These are phyloP conservation scores for Lippia alba DNA, from an alignment of 305 asterid species.

Conservation along the genomic window DNA sequence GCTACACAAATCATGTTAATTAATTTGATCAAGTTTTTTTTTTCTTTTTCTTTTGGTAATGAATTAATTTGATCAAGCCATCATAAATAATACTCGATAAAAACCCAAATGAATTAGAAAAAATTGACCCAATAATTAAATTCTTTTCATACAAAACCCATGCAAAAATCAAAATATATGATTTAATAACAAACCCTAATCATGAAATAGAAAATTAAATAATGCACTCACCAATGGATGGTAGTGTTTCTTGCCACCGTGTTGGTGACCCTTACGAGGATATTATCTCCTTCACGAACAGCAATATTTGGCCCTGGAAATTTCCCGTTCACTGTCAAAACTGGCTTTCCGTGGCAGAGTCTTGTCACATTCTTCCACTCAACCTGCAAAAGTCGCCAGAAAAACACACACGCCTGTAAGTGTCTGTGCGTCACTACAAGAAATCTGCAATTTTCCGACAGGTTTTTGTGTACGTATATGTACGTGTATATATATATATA, in stretches of 20 bases:
- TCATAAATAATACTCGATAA: no score
- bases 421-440: no score
- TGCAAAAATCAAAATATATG: no score
- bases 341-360: constrained; percentile 55
- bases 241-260: constrained; percentile 63
- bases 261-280: constrained; percentile 63
- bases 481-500: not conserved
- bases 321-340: constrained; percentile 65
- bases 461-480: not conserved
- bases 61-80: no score
- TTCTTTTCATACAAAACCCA: no score
- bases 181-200: not conserved
- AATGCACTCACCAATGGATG: constrained; percentile 62
- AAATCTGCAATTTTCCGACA: no score
- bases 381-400: constrained; percentile 44
- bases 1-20: no score
- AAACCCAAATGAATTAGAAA: no score
- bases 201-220: not conserved
- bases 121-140: no score
- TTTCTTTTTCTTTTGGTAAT: no score
- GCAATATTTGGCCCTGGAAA: constrained; percentile 77
- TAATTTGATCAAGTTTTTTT: no score
- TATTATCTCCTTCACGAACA: constrained; percentile 81
- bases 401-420: constrained; percentile 11
- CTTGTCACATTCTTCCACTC: constrained; percentile 67